Percentiles rank a stretch among this genome's conserved stretches.
Evolutionary conservation across 805 yeast species (phyloP).

Genomic region (Yamadazyma paraphyllophila): DNA sequence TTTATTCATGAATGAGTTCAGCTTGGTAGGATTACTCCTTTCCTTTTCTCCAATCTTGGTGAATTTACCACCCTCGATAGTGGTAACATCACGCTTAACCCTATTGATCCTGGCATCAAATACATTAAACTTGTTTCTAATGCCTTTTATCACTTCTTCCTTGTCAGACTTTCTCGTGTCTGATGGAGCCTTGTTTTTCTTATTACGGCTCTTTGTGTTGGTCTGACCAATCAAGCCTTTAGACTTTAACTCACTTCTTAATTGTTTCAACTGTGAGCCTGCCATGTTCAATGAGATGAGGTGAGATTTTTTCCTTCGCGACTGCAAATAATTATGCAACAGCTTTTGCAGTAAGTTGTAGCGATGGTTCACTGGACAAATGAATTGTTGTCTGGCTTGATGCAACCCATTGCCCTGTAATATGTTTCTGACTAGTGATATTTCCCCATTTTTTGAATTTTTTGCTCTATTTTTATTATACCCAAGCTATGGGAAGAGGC

Average conservation of each 20-base stretch:
- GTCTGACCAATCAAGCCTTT: constrained; percentile 88
- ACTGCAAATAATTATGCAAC: neutral
- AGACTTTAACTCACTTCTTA: constrained; percentile 71
- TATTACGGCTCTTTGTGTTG: constrained; percentile 57
- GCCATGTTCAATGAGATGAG: constrained; percentile 48
- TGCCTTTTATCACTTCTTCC: constrained; percentile 50
- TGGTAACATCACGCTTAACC: constrained; percentile 54
- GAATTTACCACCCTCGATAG: constrained; percentile 41
- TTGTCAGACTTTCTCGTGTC: constrained; percentile 72
- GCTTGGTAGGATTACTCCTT: constrained; percentile 32
- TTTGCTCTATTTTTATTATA: neutral
- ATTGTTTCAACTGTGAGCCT: constrained; percentile 82
- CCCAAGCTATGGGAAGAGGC: too few relatives aligned
- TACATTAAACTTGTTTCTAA: constrained; percentile 84
- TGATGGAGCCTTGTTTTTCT: constrained; percentile 49
- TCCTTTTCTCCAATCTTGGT: constrained; percentile 42
- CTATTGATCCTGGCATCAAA: constrained; percentile 77
- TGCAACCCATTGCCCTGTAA: too few relatives aligned
- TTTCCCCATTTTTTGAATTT: neutral
- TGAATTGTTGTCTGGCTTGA: too few relatives aligned
- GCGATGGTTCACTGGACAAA: too few relatives aligned
- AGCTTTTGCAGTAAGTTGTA: neutral
- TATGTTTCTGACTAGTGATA: neutral
- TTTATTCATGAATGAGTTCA: constrained; percentile 37
- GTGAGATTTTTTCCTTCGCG: constrained; percentile 12